These are phyloP conservation scores for Pseudozyma sp. DNA, from an alignment of 1,284 basidiomycete species.

Conservation along the genomic window DNA sequence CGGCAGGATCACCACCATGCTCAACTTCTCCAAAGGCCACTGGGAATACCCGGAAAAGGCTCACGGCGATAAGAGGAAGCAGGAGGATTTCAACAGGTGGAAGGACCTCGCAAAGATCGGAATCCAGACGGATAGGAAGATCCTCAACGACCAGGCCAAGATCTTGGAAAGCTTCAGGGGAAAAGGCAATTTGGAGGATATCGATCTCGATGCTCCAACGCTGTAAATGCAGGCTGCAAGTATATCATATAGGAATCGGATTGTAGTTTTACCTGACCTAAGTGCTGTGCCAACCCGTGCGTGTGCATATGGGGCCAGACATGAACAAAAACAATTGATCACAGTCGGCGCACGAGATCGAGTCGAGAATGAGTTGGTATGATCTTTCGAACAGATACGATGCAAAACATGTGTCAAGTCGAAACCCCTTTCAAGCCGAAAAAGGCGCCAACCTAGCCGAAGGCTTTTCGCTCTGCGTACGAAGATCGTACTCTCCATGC, in stretches of 20 bases:
- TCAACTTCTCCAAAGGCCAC: conserved; percentile 66
- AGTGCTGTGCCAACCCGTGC: too few relatives aligned
- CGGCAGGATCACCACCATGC: conserved; percentile 64
- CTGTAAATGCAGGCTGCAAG: conserved; percentile 14
- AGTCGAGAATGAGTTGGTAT: conserved; percentile 6
- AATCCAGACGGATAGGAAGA: conserved; percentile 57
- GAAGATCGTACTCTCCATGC: conserved; percentile 90
- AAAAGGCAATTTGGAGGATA: conserved; percentile 60
- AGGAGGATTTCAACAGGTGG: conserved; percentile 66
- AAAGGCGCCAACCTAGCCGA: conserved; percentile 62
- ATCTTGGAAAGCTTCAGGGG: conserved; percentile 62
- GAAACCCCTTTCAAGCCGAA: conserved; percentile 22
- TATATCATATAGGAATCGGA: neutral
- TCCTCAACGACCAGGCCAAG: conserved; percentile 66
- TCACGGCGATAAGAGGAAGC: conserved; percentile 67
- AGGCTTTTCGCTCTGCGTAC: conserved; percentile 65
- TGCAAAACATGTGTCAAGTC: neutral
- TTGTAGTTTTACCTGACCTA: neutral
- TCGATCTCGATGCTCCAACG: conserved; percentile 56
- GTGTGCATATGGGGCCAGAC: too few relatives aligned
- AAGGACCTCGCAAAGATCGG: conserved; percentile 62
- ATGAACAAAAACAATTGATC: too few relatives aligned
- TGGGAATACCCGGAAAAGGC: conserved; percentile 64
- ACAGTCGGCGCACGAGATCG: neutral
- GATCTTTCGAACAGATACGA: neutral